Conservation (phyloP, 345 rosid species). For the Arabis hirsuta region DNA sequence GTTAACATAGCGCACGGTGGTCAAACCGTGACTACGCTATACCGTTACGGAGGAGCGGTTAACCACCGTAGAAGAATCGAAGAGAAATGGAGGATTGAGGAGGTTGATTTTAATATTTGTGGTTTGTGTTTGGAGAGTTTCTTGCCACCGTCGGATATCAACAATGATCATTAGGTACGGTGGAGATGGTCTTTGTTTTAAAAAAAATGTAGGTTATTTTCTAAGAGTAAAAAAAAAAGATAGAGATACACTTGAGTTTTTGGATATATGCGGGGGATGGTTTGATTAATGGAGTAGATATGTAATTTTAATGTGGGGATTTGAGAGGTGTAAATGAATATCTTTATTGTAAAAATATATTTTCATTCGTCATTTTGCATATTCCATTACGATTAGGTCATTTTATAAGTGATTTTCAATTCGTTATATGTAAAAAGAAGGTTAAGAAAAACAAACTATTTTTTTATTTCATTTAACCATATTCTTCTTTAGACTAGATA, state of each 20-base stretch:
- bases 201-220: no score
- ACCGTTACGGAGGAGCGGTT: constrained; percentile 64
- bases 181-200: neutral
- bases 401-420: neutral
- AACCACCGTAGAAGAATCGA: constrained; percentile 81
- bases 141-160: constrained; percentile 86
- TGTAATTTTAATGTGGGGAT: neutral
- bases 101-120: constrained; percentile 81
- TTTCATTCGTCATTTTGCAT: neutral
- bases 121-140: constrained; percentile 78
- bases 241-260: neutral
- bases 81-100: constrained; percentile 92
- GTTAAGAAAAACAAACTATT: no score
- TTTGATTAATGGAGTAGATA: constrained; percentile 7
- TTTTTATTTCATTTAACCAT: neutral
- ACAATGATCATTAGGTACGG: constrained; percentile 52
- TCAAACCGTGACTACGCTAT: constrained; percentile 60
- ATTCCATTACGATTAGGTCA: neutral
- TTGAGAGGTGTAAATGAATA: constrained; percentile 20
- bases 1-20: constrained; percentile 83
- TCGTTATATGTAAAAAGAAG: no score
- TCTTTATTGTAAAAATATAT: neutral
- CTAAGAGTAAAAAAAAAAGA: neutral
- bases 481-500: no score
- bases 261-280: neutral